Conservation (phyloP, 176 grass and related monocot genomes). For the Areca catechu region DNA sequence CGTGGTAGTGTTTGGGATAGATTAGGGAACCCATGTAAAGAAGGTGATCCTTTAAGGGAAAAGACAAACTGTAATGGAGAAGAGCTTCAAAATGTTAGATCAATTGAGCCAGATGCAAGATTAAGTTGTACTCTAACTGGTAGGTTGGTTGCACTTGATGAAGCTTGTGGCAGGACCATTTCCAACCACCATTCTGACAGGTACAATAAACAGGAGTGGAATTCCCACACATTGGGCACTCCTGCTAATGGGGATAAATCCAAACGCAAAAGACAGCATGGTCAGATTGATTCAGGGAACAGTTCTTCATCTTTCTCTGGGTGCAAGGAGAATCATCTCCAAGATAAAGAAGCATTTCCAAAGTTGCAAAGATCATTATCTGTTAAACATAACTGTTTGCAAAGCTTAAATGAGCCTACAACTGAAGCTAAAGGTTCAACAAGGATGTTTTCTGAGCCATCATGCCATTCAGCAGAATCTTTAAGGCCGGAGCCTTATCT, state of each 20-base stretch:
- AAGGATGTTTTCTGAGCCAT: conserved; percentile 19
- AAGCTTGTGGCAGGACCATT: conserved; percentile 16
- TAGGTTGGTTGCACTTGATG: conserved; percentile 22
- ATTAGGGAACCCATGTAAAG: conserved; percentile 38
- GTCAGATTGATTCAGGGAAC: conserved; percentile 26
- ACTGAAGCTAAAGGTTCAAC: conserved; percentile 24
- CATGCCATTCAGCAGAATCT: conserved; percentile 7
- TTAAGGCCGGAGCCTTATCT: conserved; percentile 8
- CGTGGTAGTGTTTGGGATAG: conserved; percentile 70
- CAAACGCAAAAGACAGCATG: conserved; percentile 39
- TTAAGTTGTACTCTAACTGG: conserved; percentile 14
- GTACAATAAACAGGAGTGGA: conserved; percentile 6
- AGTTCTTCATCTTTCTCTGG: conserved; percentile 18
- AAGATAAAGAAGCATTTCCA: conserved; percentile 25
- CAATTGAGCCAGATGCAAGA: conserved; percentile 30
- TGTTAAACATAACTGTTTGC: conserved; percentile 18
- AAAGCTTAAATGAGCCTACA: conserved; percentile 25
- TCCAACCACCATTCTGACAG: conserved; percentile 14
- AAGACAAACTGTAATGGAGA: background rate
- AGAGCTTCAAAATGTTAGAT: conserved; percentile 32
- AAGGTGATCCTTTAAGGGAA: conserved; percentile 18
- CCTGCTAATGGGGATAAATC: conserved; percentile 13
- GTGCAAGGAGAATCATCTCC: conserved; percentile 21
- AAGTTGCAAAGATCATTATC: conserved; percentile 24
- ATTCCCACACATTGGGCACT: background rate